phyloP scores from a whole-genome alignment of 352 stramenopile genomes.

The Globisporangium nunn region DNA sequence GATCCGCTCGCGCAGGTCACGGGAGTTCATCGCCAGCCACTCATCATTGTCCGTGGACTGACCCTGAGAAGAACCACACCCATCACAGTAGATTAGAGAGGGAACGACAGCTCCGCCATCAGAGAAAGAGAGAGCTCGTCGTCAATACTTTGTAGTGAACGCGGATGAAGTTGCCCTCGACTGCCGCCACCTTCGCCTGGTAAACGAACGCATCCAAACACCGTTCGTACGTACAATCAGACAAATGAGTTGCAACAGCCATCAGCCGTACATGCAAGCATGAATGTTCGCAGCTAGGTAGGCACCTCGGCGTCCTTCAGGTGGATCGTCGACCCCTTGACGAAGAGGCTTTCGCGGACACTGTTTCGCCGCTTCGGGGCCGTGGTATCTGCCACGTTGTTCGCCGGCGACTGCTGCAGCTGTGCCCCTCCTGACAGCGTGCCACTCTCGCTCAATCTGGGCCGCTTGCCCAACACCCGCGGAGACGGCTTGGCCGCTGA shows the following conservation, averaged over 20 bases:
- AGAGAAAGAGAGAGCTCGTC: not conserved
- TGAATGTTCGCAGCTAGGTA: not conserved
- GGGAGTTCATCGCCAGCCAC: constrained; percentile 50
- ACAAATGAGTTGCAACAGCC: not conserved
- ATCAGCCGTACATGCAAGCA: constrained; percentile 1
- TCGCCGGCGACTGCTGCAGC: not conserved
- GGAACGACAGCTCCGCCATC: too few species aligned
- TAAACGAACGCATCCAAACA: not conserved
- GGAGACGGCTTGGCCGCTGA: not conserved
- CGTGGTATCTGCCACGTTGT: not conserved
- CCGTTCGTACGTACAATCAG: not conserved
- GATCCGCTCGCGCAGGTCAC: constrained; percentile 37
- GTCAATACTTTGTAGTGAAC: constrained; percentile 67
- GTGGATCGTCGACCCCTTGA: constrained; percentile 60
- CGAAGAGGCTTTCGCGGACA: constrained; percentile 33
- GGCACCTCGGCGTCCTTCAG: constrained; percentile 54
- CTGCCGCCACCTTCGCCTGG: constrained; percentile 53
- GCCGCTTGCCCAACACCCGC: constrained; percentile 7
- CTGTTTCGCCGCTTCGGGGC: constrained; percentile 15
- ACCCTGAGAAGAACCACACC: constrained; percentile 19
- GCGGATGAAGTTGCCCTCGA: constrained; percentile 70
- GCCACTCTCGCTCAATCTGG: constrained; percentile 7
- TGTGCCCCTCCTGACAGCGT: constrained; percentile 6
- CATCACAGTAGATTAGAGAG: too few species aligned
- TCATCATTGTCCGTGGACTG: constrained; percentile 62